phyloP scores from a whole-genome alignment of 1,284 basidiomycete genomes.

The Phellinidium pouzarii region DNA sequence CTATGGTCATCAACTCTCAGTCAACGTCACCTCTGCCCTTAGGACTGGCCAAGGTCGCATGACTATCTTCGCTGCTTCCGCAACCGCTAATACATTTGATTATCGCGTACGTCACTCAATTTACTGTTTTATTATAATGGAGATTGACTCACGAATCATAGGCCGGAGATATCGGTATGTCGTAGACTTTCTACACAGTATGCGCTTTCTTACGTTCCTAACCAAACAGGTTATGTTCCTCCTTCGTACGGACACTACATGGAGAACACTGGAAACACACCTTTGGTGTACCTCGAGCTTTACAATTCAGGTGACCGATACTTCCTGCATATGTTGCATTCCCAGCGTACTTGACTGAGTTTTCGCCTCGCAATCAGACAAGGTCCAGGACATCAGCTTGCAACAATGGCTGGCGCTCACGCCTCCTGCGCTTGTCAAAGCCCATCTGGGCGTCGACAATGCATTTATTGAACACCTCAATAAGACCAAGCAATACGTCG shows the following conservation, averaged over 20 bases:
- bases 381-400: conserved; percentile 58
- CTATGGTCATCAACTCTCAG: not conserved
- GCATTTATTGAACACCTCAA: conserved; percentile 45
- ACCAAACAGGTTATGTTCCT: conserved; percentile 43
- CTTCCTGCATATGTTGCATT: not conserved
- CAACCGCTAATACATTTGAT: conserved; percentile 61
- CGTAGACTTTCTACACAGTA: not conserved
- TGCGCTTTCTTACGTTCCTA: not conserved
- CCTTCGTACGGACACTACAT: conserved; percentile 57
- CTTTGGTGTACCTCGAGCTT: conserved; percentile 57
- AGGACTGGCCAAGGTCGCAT: conserved; percentile 53
- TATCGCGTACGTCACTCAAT: conserved; percentile 37
- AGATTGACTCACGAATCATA: conserved; percentile 27
- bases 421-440: conserved; percentile 55
- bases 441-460: conserved; percentile 48
- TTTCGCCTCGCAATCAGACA: conserved; percentile 29
- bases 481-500: conserved; percentile 48
- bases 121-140: not conserved
- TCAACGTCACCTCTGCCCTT: not conserved
- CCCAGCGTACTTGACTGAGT: too few species aligned
- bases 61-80: conserved; percentile 54
- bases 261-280: conserved; percentile 63
- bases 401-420: conserved; percentile 65
- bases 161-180: conserved; percentile 54
- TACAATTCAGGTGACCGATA: conserved; percentile 43